Base-by-base conservation (phyloP, 257 asterid genomes). In the Fraxinus pennsylvanica region DNA sequence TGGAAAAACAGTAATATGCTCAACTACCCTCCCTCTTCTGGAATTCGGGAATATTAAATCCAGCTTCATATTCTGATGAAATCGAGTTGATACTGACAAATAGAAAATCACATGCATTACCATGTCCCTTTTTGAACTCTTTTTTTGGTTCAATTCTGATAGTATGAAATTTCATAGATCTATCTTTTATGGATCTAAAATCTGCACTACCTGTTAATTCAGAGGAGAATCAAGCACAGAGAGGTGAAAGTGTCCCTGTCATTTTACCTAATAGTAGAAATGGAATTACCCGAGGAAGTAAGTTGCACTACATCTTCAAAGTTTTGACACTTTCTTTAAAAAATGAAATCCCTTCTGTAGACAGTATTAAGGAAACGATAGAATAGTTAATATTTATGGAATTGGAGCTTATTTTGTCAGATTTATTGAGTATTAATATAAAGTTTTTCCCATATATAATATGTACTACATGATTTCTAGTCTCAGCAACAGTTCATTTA, bases 41-140 rank as follows among this genome's bases (percentile, higher is more conserved):
- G 32, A 22, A 75, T 33, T 52, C 43, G 43, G 43, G 43, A 9
- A 14, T 73, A 30, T 29, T 75, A 32, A 15, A 6, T 72, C 38
- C 14, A 5, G 57, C 45, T 77, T 39, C 77, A 35, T 59, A 35
- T 68, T 74, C 14, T 72, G 74, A 80, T 71, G 39, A 59, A 72
- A 30, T 54, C 61, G 41, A 59, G 25, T 67, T 83, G 59, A 66
- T 47, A 61, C 47, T 30, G 41, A 74, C 43, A 63, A 74, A 61
- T n/a, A 65, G 75, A 30, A 33, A 50, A 72, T 25, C 69, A 10
- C 43, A 21, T 38, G 65, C 33, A 45, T 52, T 25, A 43, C 66
- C 43, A n/a, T 19, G 27, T 71, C 73, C 47, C 45, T 10, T 9
- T 1, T 65, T 45, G 68, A 73, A 45, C 12, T 47, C 47, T 65